Percentiles rank a stretch among this genome's conserved stretches.
phyloP scores from a whole-genome alignment of 176 grass and related monocot species.

The Carex pumila region DNA sequence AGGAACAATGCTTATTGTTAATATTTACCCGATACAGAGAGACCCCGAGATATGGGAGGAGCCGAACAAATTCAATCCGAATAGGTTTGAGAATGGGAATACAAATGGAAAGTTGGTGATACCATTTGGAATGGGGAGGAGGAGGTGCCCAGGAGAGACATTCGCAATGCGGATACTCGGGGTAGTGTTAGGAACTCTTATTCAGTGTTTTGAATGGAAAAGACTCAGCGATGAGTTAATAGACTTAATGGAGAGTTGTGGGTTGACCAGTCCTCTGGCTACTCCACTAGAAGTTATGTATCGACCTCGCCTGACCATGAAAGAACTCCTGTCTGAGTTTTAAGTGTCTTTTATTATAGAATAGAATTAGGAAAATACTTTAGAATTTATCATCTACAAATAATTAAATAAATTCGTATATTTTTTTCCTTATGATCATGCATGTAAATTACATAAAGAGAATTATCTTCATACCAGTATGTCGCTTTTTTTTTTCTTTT shows the following conservation, averaged over 20 bases:
- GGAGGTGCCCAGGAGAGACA: slow-evolving; percentile 33
- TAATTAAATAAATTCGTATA: too few relatives aligned
- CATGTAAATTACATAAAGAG: too few relatives aligned
- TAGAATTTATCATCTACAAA: neutral
- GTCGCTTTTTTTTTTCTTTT: too few relatives aligned
- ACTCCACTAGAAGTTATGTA: slow-evolving; percentile 11
- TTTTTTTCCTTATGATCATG: too few relatives aligned
- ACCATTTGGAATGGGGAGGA: slow-evolving; percentile 51
- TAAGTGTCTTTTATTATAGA: neutral
- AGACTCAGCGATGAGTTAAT: slow-evolving; percentile 7
- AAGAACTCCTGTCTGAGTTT: neutral
- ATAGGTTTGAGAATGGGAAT: slow-evolving; percentile 24
- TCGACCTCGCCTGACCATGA: neutral
- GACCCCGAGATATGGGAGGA: slow-evolving; percentile 21
- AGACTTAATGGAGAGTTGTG: slow-evolving; percentile 17
- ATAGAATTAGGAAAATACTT: neutral
- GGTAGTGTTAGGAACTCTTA: slow-evolving; percentile 13
- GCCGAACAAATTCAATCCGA: neutral
- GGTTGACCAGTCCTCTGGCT: neutral
- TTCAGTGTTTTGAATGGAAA: slow-evolving; percentile 40
- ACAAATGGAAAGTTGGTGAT: neutral
- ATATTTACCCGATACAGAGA: slow-evolving; percentile 40
- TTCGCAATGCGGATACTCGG: neutral
- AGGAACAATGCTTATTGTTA: slow-evolving; percentile 32
- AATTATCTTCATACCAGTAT: too few relatives aligned